Percentiles rank a stretch among this genome's conserved stretches.
Evolutionary conservation across 2,329 filamentous ascomycete genomes (phyloP).

Genomic region (Neofusicoccum parvum): DNA sequence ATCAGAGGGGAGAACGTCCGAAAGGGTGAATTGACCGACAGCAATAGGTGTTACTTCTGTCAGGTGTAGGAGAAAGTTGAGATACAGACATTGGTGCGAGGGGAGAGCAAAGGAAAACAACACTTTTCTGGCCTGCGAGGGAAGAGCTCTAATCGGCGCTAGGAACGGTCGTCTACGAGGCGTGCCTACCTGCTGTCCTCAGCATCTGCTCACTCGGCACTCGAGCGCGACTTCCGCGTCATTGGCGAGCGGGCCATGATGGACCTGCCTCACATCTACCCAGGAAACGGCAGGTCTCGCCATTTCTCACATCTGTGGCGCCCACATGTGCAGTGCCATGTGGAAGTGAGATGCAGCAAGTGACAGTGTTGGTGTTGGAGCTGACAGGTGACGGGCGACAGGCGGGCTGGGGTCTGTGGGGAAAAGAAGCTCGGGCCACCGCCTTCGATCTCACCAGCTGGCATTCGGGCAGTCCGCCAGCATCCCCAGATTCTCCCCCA

Average conservation of each 20-base stretch:
- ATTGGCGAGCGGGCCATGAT: no score
- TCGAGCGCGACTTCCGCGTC: not conserved
- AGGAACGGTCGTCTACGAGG: no score
- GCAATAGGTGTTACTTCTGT: not conserved
- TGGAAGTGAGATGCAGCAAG: not conserved
- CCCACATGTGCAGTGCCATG: no score
- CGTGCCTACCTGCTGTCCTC: not conserved
- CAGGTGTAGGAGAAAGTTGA: not conserved
- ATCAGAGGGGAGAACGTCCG: not conserved
- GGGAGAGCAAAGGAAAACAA: not conserved
- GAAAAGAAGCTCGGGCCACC: slow-evolving; percentile 16
- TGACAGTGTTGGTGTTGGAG: not conserved
- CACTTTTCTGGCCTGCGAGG: not conserved
- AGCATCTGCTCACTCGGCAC: not conserved
- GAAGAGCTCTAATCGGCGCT: not conserved
- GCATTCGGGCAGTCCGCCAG: slow-evolving; percentile 7
- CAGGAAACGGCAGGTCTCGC: no score
- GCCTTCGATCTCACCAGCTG: slow-evolving; percentile 14
- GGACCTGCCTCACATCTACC: not conserved
- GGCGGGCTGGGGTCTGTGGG: not conserved
- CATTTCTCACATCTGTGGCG: no score
- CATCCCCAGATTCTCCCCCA: slow-evolving; percentile 15
- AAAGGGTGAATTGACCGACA: not conserved
- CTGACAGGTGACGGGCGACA: not conserved
- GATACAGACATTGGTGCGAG: not conserved